phyloP scores from a whole-genome alignment of 2,329 filamentous ascomycete genomes.

The Colletotrichum gloeosporioides region DNA sequence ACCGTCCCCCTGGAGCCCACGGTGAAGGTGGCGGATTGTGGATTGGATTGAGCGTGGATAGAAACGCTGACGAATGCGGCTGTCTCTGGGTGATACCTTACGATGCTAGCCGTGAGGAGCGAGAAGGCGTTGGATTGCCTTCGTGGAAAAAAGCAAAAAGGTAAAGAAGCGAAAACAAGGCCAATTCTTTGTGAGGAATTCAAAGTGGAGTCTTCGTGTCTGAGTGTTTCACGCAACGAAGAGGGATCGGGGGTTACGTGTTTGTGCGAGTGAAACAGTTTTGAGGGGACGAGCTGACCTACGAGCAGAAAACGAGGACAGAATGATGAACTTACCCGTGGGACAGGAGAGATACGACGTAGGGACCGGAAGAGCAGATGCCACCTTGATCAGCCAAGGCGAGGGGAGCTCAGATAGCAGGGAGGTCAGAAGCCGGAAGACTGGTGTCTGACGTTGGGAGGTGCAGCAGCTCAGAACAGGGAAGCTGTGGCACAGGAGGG shows the following conservation, averaged over 20 bases:
- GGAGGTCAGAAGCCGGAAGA: neutral
- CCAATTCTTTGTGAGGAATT: slow-evolving; percentile 11
- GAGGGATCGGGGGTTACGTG: slow-evolving; percentile 6
- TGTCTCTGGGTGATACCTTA: slow-evolving; percentile 11
- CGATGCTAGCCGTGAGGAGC: neutral
- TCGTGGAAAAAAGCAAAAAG: neutral
- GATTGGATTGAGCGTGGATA: neutral
- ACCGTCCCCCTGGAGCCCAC: slow-evolving; percentile 6
- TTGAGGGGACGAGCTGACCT: neutral
- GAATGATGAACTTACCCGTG: neutral
- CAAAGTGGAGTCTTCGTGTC: slow-evolving; percentile 3
- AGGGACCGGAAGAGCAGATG: neutral
- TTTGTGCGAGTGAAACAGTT: slow-evolving; percentile 10
- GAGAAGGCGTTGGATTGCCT: neutral
- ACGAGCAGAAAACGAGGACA: neutral
- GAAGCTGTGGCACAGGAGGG: slow-evolving; percentile 17
- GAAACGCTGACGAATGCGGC: slow-evolving; percentile 12
- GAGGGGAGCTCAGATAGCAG: slow-evolving; percentile 14
- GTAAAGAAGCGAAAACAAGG: neutral
- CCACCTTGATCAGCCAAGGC: neutral
- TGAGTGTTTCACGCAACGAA: slow-evolving; percentile 17
- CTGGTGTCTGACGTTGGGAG: slow-evolving; percentile 2
- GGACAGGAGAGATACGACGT: neutral
- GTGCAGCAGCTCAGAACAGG: slow-evolving; percentile 16
- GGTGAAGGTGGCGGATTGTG: neutral